phyloP scores from a whole-genome alignment of 2,329 filamentous ascomycete species.

The Colletotrichum navitas region DNA sequence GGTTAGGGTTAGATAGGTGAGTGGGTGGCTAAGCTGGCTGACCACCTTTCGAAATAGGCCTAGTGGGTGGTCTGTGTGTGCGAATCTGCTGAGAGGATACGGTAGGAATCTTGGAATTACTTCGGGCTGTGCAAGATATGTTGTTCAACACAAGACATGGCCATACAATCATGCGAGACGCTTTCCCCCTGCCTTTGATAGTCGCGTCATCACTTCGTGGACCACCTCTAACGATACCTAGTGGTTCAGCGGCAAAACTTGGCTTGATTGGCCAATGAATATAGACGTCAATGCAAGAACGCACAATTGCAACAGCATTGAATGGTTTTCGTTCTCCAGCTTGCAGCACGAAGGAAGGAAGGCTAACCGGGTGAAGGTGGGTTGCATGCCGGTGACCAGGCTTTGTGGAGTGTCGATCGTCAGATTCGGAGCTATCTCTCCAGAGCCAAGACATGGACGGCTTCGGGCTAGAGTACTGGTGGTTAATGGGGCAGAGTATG shows the following conservation, averaged over 20 bases:
- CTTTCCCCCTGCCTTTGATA: neutral
- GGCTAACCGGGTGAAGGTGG: neutral
- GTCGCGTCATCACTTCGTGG: neutral
- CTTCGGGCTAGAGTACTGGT: neutral
- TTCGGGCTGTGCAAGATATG: neutral
- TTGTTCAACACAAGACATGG: neutral
- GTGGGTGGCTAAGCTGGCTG: too few species aligned
- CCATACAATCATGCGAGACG: neutral
- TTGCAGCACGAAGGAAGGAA: neutral
- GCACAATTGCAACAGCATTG: neutral
- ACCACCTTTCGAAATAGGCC: too few species aligned
- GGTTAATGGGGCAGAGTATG: neutral
- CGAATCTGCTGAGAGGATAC: too few species aligned
- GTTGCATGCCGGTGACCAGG: neutral
- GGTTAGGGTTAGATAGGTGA: too few species aligned
- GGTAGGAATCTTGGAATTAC: neutral
- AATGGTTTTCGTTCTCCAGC: neutral
- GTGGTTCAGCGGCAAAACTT: neutral
- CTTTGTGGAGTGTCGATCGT: neutral
- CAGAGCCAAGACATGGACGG: neutral
- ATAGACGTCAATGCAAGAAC: neutral
- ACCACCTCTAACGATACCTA: neutral
- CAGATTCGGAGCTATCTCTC: slow-evolving; percentile 2
- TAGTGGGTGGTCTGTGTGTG: too few species aligned
- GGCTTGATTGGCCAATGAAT: neutral